Percentiles rank a stretch among this genome's conserved stretches.
Conservation (phyloP, 352 stramenopile species). For the Globisporangium radiosum region DNA sequence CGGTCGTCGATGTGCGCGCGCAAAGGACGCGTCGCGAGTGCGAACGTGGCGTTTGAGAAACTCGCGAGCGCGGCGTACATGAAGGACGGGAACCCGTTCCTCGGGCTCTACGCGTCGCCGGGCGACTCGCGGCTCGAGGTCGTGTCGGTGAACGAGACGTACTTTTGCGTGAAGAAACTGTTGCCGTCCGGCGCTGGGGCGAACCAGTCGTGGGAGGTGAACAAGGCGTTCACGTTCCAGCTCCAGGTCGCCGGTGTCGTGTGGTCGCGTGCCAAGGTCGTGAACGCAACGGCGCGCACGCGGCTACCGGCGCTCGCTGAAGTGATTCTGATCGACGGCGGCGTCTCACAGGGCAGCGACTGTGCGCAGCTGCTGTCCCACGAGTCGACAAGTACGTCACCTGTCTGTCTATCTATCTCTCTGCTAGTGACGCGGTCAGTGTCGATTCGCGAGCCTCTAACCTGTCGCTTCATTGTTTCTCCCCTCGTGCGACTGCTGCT, state of each 20-base stretch:
- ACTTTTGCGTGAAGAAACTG: slow-evolving; percentile 69
- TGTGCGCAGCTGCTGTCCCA: slow-evolving; percentile 67
- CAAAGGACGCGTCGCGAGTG: slow-evolving; percentile 35
- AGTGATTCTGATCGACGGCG: slow-evolving; percentile 54
- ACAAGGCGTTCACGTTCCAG: slow-evolving; percentile 65
- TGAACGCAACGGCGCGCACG: slow-evolving; percentile 10
- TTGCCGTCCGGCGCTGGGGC: slow-evolving; percentile 48
- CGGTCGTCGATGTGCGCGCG: slow-evolving; percentile 37
- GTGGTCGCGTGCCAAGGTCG: slow-evolving; percentile 22
- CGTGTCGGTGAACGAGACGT: slow-evolving; percentile 51
- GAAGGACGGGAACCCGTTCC: slow-evolving; percentile 72
- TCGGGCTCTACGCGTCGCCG: slow-evolving; percentile 55
- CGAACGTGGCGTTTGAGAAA: slow-evolving; percentile 43
- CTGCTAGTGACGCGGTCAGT: too few species aligned
- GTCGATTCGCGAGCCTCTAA: too few species aligned
- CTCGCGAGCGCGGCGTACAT: slow-evolving; percentile 45
- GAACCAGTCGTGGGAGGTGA: slow-evolving; percentile 66
- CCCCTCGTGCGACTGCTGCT: not conserved
- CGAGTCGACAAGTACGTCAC: slow-evolving; percentile 45
- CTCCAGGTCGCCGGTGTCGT: slow-evolving; percentile 51
- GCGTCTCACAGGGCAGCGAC: slow-evolving; percentile 45
- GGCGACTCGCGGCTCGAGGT: slow-evolving; percentile 45
- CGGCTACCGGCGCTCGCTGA: slow-evolving; percentile 46
- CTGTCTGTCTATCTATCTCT: not conserved
- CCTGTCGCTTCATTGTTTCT: not conserved